Base-by-base conservation (phyloP, 306 rosid species). In the Cucurbita argyrosperma region DNA sequence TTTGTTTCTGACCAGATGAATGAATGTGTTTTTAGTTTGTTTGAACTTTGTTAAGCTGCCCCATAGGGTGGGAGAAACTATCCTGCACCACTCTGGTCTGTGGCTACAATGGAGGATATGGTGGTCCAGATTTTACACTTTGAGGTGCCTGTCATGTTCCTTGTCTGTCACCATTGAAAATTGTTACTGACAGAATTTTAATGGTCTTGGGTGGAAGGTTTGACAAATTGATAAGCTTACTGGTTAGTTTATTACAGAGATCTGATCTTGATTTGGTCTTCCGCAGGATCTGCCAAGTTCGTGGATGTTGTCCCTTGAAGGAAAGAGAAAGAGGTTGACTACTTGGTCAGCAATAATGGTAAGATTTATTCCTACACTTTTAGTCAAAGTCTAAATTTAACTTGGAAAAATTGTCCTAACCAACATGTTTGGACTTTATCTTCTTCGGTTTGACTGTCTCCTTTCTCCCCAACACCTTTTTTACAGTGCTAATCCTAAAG, bases 381-480 rank as follows among this genome's bases (percentile, higher is more conserved):
- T 72, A 9, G 62, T 72, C 76, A 72, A 71, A 40, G 62, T 72
- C 61, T 50, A 37, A 71, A 53, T 51, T 71, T 72, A 50, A 72
- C 76, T 72, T 54, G 1, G 39, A 71, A 50, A 14, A 38, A 15
- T 53, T 38, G 12, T 72, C 42, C 13, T 13, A 68, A 50, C 73
- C 46, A 52, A 49, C 59, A 2, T 30, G 15, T 62, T 62, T 68
- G 8, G 57, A 68, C 74, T 68, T 68, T 68, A 38, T 72, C 35
- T 47, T 37, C 50, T 11, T 68, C 13, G 42, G 10, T 69, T 69
- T 69, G 74, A 69, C 74, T 69, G 59, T 69, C 74, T 50, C 26
- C 74, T 69, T 69, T 52, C 26, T 30, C 58, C 54, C 4, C 58
- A 49, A 69, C 74, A 69, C 1, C 23, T 69, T 21, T 45, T 67